phyloP scores from a whole-genome alignment of 1,284 basidiomycete species.

The Moniliella sp. region DNA sequence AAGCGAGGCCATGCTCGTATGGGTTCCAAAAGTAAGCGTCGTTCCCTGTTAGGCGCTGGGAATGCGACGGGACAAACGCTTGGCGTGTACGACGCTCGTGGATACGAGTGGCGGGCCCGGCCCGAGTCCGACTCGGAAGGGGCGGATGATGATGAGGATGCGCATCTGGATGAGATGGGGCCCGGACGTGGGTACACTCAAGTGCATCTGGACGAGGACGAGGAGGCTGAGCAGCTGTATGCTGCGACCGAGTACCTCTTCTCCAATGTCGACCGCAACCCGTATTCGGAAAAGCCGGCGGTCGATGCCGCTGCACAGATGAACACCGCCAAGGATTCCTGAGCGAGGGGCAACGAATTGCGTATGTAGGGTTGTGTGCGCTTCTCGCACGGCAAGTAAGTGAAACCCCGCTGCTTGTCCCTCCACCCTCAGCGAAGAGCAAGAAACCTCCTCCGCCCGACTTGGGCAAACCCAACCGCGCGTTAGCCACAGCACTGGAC shows the following conservation, averaged over 20 bases:
- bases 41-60: neutral
- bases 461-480: no score
- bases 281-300: no score
- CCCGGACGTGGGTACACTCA: conserved; percentile 28
- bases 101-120: conserved; percentile 28
- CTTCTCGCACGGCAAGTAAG: conserved; percentile 17
- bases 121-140: conserved; percentile 8
- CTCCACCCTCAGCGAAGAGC: no score
- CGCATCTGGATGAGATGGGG: no score
- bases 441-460: no score
- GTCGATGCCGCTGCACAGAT: conserved; percentile 29
- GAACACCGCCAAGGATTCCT: conserved; percentile 29
- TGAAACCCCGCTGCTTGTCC: no score
- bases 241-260: conserved; percentile 30
- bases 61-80: conserved; percentile 25
- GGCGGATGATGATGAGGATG: conserved; percentile 1
- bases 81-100: conserved; percentile 26
- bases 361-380: conserved; percentile 29
- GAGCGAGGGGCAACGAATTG: conserved; percentile 28
- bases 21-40: neutral
- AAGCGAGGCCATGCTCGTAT: no score
- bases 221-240: conserved; percentile 25
- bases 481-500: conserved; percentile 8
- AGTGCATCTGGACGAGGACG: conserved; percentile 28
- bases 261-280: no score